Evolutionary conservation across 2,329 filamentous ascomycete genomes (phyloP), one percentile per base, ranked within the genome.

Genomic region (Alternaria arborescens): DNA sequence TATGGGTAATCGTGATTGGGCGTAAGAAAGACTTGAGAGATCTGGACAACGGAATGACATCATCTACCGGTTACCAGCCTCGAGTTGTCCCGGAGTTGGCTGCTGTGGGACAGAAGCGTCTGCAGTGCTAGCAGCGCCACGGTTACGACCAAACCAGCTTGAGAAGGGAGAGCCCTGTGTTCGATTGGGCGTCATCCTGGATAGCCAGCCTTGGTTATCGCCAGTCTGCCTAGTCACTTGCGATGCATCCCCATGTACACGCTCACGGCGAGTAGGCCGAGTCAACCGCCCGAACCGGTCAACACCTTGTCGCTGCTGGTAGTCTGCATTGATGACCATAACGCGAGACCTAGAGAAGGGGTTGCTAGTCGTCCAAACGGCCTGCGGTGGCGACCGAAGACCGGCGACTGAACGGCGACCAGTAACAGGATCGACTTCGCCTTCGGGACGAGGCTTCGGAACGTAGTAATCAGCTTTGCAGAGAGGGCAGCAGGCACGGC

Each of bases 401-500:
- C 74, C 70, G 32, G 69, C 64, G 32, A 61, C 66, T n/a, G 71
- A 58, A 22, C 75, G 75, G 44, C 75, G 77, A 48, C 69, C 67
- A n/a, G 69, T 64, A 8, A 64, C 46, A 4, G 71, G 55, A 34
- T 71, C 77, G 43, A 67, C 59, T 52, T 84, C 82, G 8, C 80
- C 83, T 62, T 89, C 87, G 3, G 91, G 84, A 16, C 93, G 91
- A 52, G 93, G 92, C 80, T 98, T 98, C 0, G 95, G 94, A 3
- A 93, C 90, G 78, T 97, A 98, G 79, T 98, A 99, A 76, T 99
- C 95, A 41, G 94, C 92, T 82, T 99, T 99, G 84, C 95, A 99
- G 7, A 99, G 88, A 6, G 95, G 95, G 77, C 95, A 99, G 82
- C 94, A 98, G 26, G 95, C 95, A 67, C 94, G 90, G 65, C 95